These are phyloP conservation scores for Metroxylon sagu DNA, from an alignment of 176 grass and related monocot species.

Conservation along the genomic window DNA sequence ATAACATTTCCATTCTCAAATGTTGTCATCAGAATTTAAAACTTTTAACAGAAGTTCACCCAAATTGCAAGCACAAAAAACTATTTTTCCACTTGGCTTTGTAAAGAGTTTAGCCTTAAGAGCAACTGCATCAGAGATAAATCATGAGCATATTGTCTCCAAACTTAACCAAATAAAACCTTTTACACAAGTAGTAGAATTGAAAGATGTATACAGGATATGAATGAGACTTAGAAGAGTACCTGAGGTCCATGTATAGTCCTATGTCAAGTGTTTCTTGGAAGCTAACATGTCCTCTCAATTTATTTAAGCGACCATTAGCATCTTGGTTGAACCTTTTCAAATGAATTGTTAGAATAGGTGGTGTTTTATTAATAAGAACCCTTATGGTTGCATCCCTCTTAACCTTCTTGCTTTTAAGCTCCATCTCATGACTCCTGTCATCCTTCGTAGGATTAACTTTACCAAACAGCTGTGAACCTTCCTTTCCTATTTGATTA, in stretches of 20 bases:
- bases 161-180: too few relatives aligned
- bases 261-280: conserved; percentile 77
- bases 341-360: conserved; percentile 74
- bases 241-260: conserved; percentile 72
- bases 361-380: conserved; percentile 62
- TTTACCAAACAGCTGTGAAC: conserved; percentile 31
- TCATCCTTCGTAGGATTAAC: conserved; percentile 23
- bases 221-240: conserved; percentile 4
- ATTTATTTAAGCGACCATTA: conserved; percentile 63
- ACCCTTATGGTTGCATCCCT: conserved; percentile 85
- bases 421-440: conserved; percentile 27
- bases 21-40: too few relatives aligned
- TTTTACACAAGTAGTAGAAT: too few relatives aligned
- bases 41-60: too few relatives aligned
- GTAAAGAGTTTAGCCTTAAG: too few relatives aligned
- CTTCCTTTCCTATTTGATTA: conserved; percentile 20
- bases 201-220: too few relatives aligned
- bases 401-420: conserved; percentile 43
- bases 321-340: conserved; percentile 89
- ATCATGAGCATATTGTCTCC: too few relatives aligned
- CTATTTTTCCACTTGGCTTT: too few relatives aligned
- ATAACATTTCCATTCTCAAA: too few relatives aligned
- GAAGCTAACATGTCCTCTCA: conserved; percentile 79
- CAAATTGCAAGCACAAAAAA: too few relatives aligned
- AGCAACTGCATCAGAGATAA: too few relatives aligned